Percentiles rank a stretch among this genome's conserved stretches.
phyloP scores from a whole-genome alignment of 2,329 filamentous ascomycete genomes.

The Colletotrichum abscissum region DNA sequence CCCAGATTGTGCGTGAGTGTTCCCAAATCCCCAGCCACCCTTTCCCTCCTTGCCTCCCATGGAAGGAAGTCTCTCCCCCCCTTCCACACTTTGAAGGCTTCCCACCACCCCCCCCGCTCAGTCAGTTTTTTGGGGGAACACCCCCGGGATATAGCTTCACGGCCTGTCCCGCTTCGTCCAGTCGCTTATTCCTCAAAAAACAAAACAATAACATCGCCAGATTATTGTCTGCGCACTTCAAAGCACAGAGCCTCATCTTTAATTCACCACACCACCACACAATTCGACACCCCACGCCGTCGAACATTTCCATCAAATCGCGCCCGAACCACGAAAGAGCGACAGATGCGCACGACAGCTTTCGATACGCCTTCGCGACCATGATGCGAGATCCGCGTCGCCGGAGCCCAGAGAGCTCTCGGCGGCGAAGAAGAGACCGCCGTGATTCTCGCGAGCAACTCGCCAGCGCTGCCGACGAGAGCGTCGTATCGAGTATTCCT shows the following conservation, averaged over 20 bases:
- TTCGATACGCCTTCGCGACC: constrained; percentile 41
- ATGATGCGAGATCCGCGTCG: constrained; percentile 68
- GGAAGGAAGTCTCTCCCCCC: too few species aligned
- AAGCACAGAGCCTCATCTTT: constrained; percentile 21
- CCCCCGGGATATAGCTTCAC: constrained; percentile 35
- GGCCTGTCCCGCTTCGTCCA: constrained; percentile 31
- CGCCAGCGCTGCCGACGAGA: constrained; percentile 2
- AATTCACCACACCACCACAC: background rate
- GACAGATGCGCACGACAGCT: constrained; percentile 32
- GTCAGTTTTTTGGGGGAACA: constrained; percentile 21
- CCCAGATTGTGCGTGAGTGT: background rate
- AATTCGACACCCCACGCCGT: background rate
- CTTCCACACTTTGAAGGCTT: background rate
- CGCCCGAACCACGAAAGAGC: background rate
- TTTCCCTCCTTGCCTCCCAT: constrained; percentile 1
- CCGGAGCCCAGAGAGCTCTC: constrained; percentile 66
- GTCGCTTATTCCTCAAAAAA: constrained; percentile 28
- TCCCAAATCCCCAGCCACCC: constrained; percentile 13
- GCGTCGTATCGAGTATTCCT: constrained; percentile 21
- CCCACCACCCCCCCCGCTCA: constrained; percentile 4
- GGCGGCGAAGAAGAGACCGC: constrained; percentile 54
- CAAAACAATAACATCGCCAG: constrained; percentile 38
- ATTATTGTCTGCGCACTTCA: constrained; percentile 1
- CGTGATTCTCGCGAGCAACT: constrained; percentile 34
- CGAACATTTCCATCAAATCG: constrained; percentile 1